Evolutionary conservation across 345 rosid genomes (phyloP), one percentile per base, ranked within the genome.

Genomic region (Salix purpurea): DNA sequence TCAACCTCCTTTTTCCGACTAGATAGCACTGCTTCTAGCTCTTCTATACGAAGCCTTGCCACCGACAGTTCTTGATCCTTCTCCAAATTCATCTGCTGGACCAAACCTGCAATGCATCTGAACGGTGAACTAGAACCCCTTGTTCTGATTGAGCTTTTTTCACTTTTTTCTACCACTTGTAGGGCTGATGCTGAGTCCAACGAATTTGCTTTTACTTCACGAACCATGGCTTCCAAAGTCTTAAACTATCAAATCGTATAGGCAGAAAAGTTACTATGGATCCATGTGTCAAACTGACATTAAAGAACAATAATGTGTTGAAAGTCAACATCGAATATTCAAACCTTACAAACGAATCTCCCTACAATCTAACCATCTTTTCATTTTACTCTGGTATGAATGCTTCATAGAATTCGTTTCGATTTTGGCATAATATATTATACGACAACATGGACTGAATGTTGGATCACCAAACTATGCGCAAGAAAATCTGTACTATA

Each of bases 51-150:
- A 74, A 78, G 86, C 89, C 85, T 86, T 50, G 91, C 89, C 18
- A 37, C 79, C 69, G 92, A 86, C 84, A 94, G 78, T 77, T 94
- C 97, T 73, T 91, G 90, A 80, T 90, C 97, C 82, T 89, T 92
- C 84, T 94, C 97, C 69, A 81, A 44, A 65, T 87, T 94, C 90
- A 90, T 90, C 84, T 91, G 97, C 82, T 91, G 98, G 77, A 94
- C 92, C 82, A 94, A 76, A 81, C 89, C 88, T 74, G 95, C 81
- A 79, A 94, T 91, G 86, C 98, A 94, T 84, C 97, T 88, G 83
- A 94, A 92, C 36, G 97, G 97, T 42, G 97, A 94, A 80, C 92
- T 90, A 74, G 98, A 92, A 80, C 98, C 98, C 83, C 98, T 89
- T 69, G 85, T 79, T 81, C 91, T 88, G 28, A 69, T 61, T 32